phyloP scores from a whole-genome alignment of 306 rosid genomes.

The Medicago arabica region DNA sequence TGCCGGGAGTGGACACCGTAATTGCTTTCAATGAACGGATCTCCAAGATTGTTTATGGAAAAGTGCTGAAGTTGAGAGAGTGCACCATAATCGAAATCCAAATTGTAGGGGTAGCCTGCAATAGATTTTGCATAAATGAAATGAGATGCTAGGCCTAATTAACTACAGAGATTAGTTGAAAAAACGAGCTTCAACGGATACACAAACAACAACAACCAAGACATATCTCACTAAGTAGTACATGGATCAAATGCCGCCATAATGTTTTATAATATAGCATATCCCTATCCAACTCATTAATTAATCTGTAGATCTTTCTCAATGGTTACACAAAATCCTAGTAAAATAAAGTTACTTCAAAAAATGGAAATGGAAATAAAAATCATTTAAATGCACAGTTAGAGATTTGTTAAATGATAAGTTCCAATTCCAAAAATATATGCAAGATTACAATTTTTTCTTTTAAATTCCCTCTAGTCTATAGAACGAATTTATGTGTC shows the following conservation, averaged over 20 bases:
- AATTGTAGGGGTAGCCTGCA: conserved; percentile 85
- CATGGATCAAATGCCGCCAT: too few relatives aligned
- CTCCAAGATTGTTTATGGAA: conserved; percentile 94
- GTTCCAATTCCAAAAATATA: conserved; percentile 11
- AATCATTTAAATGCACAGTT: conserved; percentile 4
- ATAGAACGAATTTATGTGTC: too few relatives aligned
- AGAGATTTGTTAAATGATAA: conserved; percentile 2
- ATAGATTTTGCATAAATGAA: conserved; percentile 27
- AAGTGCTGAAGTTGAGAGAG: conserved; percentile 88
- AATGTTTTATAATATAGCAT: too few relatives aligned
- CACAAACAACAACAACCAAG: not conserved
- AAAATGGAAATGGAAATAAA: conserved; percentile 15
- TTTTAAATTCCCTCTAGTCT: not conserved
- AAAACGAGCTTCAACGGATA: not conserved
- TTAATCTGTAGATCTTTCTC: too few relatives aligned
- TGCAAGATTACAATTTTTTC: not conserved
- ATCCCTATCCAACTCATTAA: too few relatives aligned
- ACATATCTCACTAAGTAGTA: too few relatives aligned
- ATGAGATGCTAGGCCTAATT: not conserved
- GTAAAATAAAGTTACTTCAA: conserved; percentile 5
- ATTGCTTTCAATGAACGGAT: conserved; percentile 96
- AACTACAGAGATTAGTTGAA: conserved; percentile 19
- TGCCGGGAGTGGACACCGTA: conserved; percentile 94
- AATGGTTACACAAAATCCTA: conserved; percentile 20
- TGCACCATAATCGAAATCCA: conserved; percentile 97